Evolutionary conservation across 2,329 filamentous ascomycete species (phyloP), one percentile per base, ranked within the genome.

Genomic region (Bipolaris bicolor): DNA sequence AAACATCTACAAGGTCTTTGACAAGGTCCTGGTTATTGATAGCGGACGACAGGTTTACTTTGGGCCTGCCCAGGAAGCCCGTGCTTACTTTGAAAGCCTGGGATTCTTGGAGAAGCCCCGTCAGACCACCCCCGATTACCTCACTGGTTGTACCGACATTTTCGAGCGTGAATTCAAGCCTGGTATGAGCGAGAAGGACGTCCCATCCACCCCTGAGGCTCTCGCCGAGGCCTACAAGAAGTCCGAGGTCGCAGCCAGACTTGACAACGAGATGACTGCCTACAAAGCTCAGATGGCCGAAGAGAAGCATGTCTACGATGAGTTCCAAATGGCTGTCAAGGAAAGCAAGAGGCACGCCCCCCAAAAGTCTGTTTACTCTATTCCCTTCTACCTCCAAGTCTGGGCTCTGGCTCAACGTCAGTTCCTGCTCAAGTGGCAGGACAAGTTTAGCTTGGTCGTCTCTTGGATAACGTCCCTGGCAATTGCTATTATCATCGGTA

Each of bases 321-420:
- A 95, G 64, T 96, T 96, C 78, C 84, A 87, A 64, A 78, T 84
- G 1, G 91, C 92, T 3, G 89, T 95, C 50, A 82, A 79, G 53
- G 90, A 96, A 69, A 88, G 88, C 73, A 96, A 96, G 81, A 88
- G 90, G 10, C 87, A 88, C 7, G 89, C 91, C 0, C 79, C 83
- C 0, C 86, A 88, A 68, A 86, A 85, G 55, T 94, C 90, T 0
- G 89, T 94, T 33, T 96, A 96, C 77, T 88, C 87, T 1, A 89
- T 93, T 52, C 91, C 91, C 0, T 95, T 95, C 77, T 86, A 92
- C 62, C 80, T 91, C 1, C 92, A 96, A 73, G 83, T 95, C 20
- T 93, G 88, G 88, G 90, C 90, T 0, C 78, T 95, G 60, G 90
- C 93, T 84, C 89, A 91, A 74, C 86, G 92, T 5, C 91, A 96